phyloP scores from a whole-genome alignment of 257 asterid genomes.

The Petrea volubilis region DNA sequence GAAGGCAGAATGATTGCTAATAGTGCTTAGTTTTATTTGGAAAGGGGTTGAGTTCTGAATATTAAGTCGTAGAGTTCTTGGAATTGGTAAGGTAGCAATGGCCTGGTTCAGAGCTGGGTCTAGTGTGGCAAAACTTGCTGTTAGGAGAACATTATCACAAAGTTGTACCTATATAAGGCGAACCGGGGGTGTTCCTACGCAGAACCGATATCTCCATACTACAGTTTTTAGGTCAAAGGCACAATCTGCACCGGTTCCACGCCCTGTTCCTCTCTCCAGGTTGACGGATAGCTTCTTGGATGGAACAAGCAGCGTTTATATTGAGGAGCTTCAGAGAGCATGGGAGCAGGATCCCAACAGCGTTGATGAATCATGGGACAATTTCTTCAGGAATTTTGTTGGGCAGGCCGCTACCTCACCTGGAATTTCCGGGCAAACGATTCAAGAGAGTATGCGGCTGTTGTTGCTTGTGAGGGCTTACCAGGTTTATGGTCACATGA shows the following conservation, averaged over 20 bases:
- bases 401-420: conserved; percentile 90
- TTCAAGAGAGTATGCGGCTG: conserved; percentile 90
- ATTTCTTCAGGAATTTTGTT: conserved; percentile 86
- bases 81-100: conserved; percentile 43
- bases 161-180: conserved; percentile 46
- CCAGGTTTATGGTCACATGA: conserved; percentile 93
- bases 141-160: conserved; percentile 61
- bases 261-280: conserved; percentile 87
- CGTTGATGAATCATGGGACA: conserved; percentile 95
- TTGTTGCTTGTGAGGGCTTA: conserved; percentile 84
- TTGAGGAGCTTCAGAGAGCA: conserved; percentile 93
- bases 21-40: conserved; percentile 22
- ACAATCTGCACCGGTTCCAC: conserved; percentile 85
- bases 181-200: conserved; percentile 40
- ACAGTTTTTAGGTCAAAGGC: conserved; percentile 65
- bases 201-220: conserved; percentile 56
- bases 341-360: conserved; percentile 94
- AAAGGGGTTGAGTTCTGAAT: conserved; percentile 1
- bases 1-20: conserved; percentile 24
- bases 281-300: conserved; percentile 95
- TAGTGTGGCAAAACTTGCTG: conserved; percentile 72
- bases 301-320: conserved; percentile 94
- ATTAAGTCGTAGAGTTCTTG: conserved; percentile 8
- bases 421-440: conserved; percentile 92
- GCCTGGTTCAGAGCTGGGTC: conserved; percentile 90